phyloP scores from a whole-genome alignment of 352 stramenopile genomes.

The Phytophthora palmivora region DNA sequence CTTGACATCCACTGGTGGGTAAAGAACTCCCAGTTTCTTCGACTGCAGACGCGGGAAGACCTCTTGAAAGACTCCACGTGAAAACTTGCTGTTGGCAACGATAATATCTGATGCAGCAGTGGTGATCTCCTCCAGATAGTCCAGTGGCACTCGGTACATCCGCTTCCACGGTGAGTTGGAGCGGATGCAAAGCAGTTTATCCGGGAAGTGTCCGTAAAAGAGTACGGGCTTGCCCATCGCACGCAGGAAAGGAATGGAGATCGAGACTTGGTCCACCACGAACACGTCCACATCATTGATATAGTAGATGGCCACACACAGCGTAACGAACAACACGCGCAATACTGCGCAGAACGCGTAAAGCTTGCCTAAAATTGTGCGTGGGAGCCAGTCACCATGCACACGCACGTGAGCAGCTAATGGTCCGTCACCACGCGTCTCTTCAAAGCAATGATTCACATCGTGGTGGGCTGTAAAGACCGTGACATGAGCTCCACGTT shows the following conservation, averaged over 20 bases:
- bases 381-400: constrained; percentile 94
- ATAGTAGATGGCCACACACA: constrained; percentile 53
- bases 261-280: constrained; percentile 85
- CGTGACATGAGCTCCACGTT: constrained; percentile 80
- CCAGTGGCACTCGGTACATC: constrained; percentile 93
- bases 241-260: constrained; percentile 80
- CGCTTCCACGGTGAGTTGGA: constrained; percentile 74
- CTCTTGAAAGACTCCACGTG: constrained; percentile 87
- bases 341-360: constrained; percentile 95
- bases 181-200: constrained; percentile 94
- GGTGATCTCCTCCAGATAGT: constrained; percentile 94
- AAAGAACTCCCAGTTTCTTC: constrained; percentile 90
- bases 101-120: constrained; percentile 94
- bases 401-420: constrained; percentile 88
- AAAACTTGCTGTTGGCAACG: constrained; percentile 98
- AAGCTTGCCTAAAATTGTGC: constrained; percentile 84
- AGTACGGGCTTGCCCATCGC: constrained; percentile 87
- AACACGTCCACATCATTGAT: constrained; percentile 71
- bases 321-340: constrained; percentile 94
- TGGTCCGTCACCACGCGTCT: constrained; percentile 84
- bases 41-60: constrained; percentile 84
- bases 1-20: constrained; percentile 93
- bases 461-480: constrained; percentile 98
- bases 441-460: constrained; percentile 94
- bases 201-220: constrained; percentile 99